Evolutionary conservation across 177 flowering plant species (phyloP), one percentile per base, ranked within the genome.

Genomic region (Telopea speciosissima): DNA sequence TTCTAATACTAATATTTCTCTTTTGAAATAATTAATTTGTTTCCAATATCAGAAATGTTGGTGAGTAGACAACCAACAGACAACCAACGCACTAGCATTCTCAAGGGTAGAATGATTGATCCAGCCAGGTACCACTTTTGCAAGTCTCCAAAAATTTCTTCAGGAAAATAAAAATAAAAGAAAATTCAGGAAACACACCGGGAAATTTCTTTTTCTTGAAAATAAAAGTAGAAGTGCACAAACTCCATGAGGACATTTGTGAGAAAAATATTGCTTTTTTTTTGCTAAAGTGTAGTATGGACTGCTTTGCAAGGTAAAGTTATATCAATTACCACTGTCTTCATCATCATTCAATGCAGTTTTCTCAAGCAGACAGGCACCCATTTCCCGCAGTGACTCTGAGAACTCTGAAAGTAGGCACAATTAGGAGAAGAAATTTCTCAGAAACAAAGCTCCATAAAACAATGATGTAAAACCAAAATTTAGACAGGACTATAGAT

Each of bases 311-410:
- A 66, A 65, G 62, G 17, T 69, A 25, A 70, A 67, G 40, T 26
- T 44, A n/a, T 6, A 33, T 62, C 61, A 72, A 87, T 80, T 65
- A 92, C 97, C 96, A 81, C 88, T 85, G 72, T 92, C 96, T 79
- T 92, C 97, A 76, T 93, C 96, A 65, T 92, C 94, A 84, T 79
- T 86, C 63, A 88, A 72, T 62, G 96, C 91, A 65, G 92, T 89
- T 79, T 85, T 92, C 81, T 90, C 87, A 68, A 93, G 93, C 71
- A 93, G 87, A 74, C 96, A 90, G 72, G 87, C 76, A 64, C 98
- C 98, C 89, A 93, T 80, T 68, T 92, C 98, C 62, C 78, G 79
- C 76, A 93, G 75, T 31, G 98, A 91, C 81, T 89, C 96, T 0
- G 97, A 92, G 75, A 92, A 90, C 74, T 92, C 97, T 92, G 90